Base-by-base conservation (phyloP, 805 yeast species). In the Clavispora fructus region DNA sequence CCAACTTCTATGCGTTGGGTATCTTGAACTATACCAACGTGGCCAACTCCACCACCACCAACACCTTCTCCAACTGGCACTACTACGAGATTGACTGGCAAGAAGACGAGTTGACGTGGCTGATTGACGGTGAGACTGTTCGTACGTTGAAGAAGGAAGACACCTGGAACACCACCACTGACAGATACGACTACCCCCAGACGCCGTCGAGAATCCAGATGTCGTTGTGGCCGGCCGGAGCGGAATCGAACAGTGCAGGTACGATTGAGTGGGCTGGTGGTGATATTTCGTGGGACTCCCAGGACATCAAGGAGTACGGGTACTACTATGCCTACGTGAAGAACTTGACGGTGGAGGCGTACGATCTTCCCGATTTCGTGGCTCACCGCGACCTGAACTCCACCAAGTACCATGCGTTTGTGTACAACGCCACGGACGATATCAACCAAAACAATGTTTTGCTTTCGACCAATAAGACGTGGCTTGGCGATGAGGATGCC, bases 201-300 rank as follows among this genome's bases (percentile, higher is more conserved):
- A 85, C 92, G 1, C 92, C 92, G 10, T 68, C 88, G 43, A 73
- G 85, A 59, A 68, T 90, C 40, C 88, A 85, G 61, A 64, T 84
- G 43, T 85, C 91, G 4, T 61, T 85, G 47, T 85, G 92, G 92
- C 89, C 92, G 2, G 91, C 79, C 69, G 91, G 90, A 64, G 74
- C 67, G 50, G 51, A 75, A 9, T 57, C 71, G 28, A 76, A 74
- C 57, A 78, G 77, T 19, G 52, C 58, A 26, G 91, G 91, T 72
- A 84, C 90, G 12, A 73, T 78, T 50, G 85, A 74, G 47, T 90
- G 91, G 91, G 87, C 96, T 32, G 96, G 96, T 68, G 97, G 97
- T 68, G 71, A 52, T 27, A 80, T 91, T 50, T 73, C 87, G 69
- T 91, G 97, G 97, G 67, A 84, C 63, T 77, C 91, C 12, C 62